Conservation (phyloP, 1,139 yeast species). For the Blastobotrys arbuscula region DNA sequence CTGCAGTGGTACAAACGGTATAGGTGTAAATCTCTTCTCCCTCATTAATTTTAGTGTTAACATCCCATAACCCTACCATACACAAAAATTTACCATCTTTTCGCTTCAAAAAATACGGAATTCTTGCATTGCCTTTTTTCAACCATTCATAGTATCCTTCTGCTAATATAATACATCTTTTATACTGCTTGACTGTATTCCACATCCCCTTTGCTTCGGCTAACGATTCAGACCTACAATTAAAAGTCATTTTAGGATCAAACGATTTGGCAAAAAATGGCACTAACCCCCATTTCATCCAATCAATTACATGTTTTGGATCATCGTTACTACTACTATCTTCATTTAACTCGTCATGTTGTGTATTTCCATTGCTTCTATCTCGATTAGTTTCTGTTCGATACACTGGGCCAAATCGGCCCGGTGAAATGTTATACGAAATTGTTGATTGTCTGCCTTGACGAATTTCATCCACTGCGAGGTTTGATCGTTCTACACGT, state of each 20-base stretch:
- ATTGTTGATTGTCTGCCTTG: constrained; percentile 24
- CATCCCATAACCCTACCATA: constrained; percentile 65
- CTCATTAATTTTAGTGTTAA: constrained; percentile 26
- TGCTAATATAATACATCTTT: constrained; percentile 65
- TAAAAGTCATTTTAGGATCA: constrained; percentile 31
- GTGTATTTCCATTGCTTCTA: not conserved
- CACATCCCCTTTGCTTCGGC: constrained; percentile 24
- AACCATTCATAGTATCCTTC: constrained; percentile 88
- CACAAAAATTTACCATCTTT: constrained; percentile 49
- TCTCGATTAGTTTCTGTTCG: constrained; percentile 13
- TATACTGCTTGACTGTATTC: constrained; percentile 31
- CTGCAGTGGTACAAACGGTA: constrained; percentile 70
- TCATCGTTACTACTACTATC: constrained; percentile 1
- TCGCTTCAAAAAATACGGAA: constrained; percentile 62
- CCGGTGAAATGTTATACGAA: constrained; percentile 47
- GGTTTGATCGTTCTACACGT: constrained; percentile 18
- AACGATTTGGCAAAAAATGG: constrained; percentile 45
- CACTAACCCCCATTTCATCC: constrained; percentile 58
- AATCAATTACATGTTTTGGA: constrained; percentile 22
- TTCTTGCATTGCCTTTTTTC: constrained; percentile 34
- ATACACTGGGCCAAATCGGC: constrained; percentile 44
- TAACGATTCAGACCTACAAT: constrained; percentile 33
- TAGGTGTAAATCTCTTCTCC: constrained; percentile 43
- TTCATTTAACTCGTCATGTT: not conserved
- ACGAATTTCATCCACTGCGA: constrained; percentile 24